Conservation (phyloP, 441 rosid genomes). For the Jatropha podagrica region DNA sequence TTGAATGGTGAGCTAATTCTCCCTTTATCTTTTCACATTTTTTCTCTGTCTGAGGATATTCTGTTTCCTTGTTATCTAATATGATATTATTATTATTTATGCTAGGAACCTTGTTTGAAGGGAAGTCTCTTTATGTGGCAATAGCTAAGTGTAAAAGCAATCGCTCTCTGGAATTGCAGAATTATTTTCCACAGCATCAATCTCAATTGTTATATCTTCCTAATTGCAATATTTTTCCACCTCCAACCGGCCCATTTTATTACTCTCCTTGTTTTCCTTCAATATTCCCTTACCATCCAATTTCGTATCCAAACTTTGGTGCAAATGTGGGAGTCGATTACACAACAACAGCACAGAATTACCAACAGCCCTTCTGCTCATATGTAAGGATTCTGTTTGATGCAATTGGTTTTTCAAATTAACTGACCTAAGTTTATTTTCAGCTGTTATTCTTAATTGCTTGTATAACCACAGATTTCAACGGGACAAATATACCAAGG, state of each 20-base stretch:
- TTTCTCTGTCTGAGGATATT: not conserved
- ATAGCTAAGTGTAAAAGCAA: slow-evolving; percentile 59
- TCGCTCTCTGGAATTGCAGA: slow-evolving; percentile 37
- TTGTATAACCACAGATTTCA: slow-evolving; percentile 20
- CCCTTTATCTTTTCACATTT: not conserved
- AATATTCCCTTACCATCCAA: slow-evolving; percentile 29
- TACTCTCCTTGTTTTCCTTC: slow-evolving; percentile 21
- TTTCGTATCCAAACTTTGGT: slow-evolving; percentile 23
- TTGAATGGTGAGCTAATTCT: slow-evolving; percentile 45
- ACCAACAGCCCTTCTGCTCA: slow-evolving; percentile 15
- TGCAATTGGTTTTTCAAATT: not conserved
- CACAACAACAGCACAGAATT: slow-evolving; percentile 24
- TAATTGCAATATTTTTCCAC: slow-evolving; percentile 19
- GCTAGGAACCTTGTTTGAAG: slow-evolving; percentile 44
- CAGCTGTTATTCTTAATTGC: not conserved
- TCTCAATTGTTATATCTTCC: slow-evolving; percentile 19
- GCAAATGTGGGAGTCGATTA: slow-evolving; percentile 16
- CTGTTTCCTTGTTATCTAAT: slow-evolving; percentile 18
- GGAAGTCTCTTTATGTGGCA: slow-evolving; percentile 52
- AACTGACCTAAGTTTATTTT: not conserved
- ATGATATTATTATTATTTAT: slow-evolving; percentile 8
- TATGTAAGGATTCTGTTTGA: slow-evolving; percentile 27
- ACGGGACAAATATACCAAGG: not conserved
- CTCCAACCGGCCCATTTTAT: slow-evolving; percentile 23
- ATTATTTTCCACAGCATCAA: slow-evolving; percentile 12